Conservation (phyloP, 1,139 yeast species). For the Debaryomyces robertsiae region DNA sequence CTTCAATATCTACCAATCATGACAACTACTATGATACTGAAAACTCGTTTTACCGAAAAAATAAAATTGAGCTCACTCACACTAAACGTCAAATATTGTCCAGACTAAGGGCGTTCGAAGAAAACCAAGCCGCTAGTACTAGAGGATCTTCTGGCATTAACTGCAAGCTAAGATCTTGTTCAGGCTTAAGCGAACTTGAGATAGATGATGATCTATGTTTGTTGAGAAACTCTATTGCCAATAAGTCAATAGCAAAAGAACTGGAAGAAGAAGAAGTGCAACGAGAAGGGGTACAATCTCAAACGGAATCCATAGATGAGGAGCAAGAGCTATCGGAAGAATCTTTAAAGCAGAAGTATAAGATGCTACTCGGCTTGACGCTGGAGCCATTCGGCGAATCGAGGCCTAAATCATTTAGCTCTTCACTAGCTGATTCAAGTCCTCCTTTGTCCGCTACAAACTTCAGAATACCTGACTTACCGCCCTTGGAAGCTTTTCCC, state of each 20-base stretch:
- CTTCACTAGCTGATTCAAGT: slow-evolving; percentile 5
- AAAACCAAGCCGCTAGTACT: slow-evolving; percentile 8
- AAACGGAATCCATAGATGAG: slow-evolving; percentile 6
- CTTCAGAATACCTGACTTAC: slow-evolving; percentile 22
- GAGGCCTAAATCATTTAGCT: slow-evolving; percentile 5
- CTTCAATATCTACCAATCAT: slow-evolving; percentile 19
- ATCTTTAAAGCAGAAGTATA: slow-evolving; percentile 9
- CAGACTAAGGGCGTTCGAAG: slow-evolving; percentile 1
- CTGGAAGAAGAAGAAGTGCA: not conserved
- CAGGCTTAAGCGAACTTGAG: slow-evolving; percentile 28
- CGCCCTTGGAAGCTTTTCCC: slow-evolving; percentile 32
- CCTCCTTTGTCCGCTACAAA: slow-evolving; percentile 2
- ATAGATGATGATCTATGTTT: slow-evolving; percentile 26
- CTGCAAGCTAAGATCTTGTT: slow-evolving; percentile 20
- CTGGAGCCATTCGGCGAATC: not conserved
- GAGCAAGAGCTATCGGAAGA: slow-evolving; percentile 9
- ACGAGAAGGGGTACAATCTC: slow-evolving; percentile 4
- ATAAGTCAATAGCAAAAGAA: slow-evolving; percentile 3
- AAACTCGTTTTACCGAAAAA: slow-evolving; percentile 28
- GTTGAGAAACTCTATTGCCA: slow-evolving; percentile 14
- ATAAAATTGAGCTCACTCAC: slow-evolving; percentile 38
- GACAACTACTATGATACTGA: slow-evolving; percentile 32
- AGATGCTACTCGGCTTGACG: slow-evolving; percentile 7
- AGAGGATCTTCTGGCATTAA: not conserved
- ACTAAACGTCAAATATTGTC: slow-evolving; percentile 20